phyloP scores from a whole-genome alignment of 2,329 filamentous ascomycete genomes.

The Cytospora leucostoma region DNA sequence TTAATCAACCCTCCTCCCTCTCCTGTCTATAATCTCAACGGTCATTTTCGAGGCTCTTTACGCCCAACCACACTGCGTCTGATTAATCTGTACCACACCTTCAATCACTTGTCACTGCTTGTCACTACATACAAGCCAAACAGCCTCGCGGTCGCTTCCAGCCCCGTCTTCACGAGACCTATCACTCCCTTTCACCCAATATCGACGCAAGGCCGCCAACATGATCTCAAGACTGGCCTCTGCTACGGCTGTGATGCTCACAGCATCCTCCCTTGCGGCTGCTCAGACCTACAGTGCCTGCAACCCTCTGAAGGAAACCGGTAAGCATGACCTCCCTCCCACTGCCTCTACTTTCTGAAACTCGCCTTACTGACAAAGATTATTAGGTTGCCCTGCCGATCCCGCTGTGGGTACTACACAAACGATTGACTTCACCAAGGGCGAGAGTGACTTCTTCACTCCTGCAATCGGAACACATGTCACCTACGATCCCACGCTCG shows the following conservation, averaged over 20 bases:
- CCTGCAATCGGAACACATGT: slow-evolving; percentile 50
- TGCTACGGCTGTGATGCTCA: slow-evolving; percentile 49
- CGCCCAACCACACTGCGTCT: not conserved
- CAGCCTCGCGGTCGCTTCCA: not conserved
- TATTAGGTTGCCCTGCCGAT: slow-evolving; percentile 67
- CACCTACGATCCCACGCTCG: slow-evolving; percentile 47
- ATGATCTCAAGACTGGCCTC: slow-evolving; percentile 52
- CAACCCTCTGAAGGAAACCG: slow-evolving; percentile 53
- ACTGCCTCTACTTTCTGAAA: not conserved
- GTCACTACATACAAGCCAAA: not conserved
- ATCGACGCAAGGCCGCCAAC: slow-evolving; percentile 28
- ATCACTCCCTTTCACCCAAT: not conserved
- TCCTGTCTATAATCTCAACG: too few relatives aligned
- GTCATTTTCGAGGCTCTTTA: not conserved
- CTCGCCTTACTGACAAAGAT: slow-evolving; percentile 10
- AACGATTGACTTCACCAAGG: slow-evolving; percentile 75
- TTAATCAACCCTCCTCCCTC: not conserved
- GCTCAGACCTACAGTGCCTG: slow-evolving; percentile 60
- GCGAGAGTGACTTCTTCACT: slow-evolving; percentile 60
- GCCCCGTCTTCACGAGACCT: not conserved
- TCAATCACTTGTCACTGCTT: not conserved
- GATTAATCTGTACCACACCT: not conserved
- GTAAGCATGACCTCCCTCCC: slow-evolving; percentile 38
- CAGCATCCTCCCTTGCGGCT: slow-evolving; percentile 50
- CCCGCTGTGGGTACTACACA: slow-evolving; percentile 69